These are phyloP conservation scores for Nannochloropsis salina DNA, from an alignment of 108 stramenopile species.

Conservation along the genomic window DNA sequence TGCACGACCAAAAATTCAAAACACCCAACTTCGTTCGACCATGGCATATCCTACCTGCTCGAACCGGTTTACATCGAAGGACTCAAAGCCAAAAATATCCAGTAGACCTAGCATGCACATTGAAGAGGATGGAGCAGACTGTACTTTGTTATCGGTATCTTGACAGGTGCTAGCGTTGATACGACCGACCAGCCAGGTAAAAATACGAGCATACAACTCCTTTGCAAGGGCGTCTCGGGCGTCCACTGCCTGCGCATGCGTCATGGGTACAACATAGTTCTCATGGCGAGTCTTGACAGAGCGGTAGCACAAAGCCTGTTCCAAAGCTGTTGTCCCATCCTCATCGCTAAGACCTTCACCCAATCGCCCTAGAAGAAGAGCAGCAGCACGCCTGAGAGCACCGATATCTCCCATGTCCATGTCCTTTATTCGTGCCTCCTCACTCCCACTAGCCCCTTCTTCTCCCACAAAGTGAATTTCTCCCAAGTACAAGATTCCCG, in stretches of 20 bases:
- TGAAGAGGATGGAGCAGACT: neutral
- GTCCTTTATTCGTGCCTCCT: neutral
- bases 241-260: conserved; percentile 69
- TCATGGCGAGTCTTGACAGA: conserved; percentile 70
- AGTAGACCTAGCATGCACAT: conserved; percentile 57
- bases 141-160: neutral
- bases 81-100: conserved; percentile 64
- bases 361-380: conserved; percentile 21
- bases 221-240: conserved; percentile 86
- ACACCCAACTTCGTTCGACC: neutral
- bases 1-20: no score
- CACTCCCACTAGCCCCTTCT: neutral
- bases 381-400: neutral
- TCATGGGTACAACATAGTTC: conserved; percentile 62
- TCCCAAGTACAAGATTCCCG: conserved; percentile 41
- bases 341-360: conserved; percentile 23
- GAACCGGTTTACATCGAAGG: conserved; percentile 57
- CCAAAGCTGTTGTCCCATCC: conserved; percentile 43
- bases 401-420: neutral
- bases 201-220: conserved; percentile 79
- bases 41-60: conserved; percentile 53
- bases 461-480: conserved; percentile 23
- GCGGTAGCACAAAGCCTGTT: conserved; percentile 67
- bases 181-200: conserved; percentile 76
- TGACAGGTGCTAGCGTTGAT: conserved; percentile 64